Evolutionary conservation across 441 rosid species (phyloP).

Genomic region (Melastoma candidum): DNA sequence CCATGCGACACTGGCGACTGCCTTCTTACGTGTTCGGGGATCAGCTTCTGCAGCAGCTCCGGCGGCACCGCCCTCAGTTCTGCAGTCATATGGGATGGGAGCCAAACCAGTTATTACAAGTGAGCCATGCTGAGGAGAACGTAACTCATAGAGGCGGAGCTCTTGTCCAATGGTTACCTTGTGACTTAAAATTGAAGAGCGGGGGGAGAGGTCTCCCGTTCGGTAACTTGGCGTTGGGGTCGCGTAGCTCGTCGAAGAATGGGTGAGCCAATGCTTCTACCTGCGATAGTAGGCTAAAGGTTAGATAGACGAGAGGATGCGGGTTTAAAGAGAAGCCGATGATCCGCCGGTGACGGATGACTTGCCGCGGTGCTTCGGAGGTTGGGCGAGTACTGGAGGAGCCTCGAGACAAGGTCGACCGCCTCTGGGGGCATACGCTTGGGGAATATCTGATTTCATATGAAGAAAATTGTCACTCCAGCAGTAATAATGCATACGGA

Average conservation of each 20-base stretch:
- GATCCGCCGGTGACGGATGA: slow-evolving; percentile 1
- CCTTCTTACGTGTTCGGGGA: slow-evolving; percentile 6
- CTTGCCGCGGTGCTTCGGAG: slow-evolving; percentile 90
- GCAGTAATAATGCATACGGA: not conserved
- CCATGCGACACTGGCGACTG: not conserved
- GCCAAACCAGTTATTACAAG: not conserved
- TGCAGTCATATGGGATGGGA: not conserved
- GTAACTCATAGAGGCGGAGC: not conserved
- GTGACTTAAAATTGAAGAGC: slow-evolving; percentile 71
- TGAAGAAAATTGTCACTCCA: not conserved
- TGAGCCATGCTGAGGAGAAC: not conserved
- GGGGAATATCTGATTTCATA: slow-evolving; percentile 54
- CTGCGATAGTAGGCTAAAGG: slow-evolving; percentile 21
- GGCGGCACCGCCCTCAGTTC: slow-evolving; percentile 3
- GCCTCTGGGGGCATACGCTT: slow-evolving; percentile 27
- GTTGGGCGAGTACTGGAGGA: slow-evolving; percentile 89
- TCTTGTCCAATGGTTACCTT: slow-evolving; percentile 30
- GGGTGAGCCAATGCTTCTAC: slow-evolving; percentile 80
- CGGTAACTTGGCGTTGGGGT: slow-evolving; percentile 60
- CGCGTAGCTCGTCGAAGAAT: slow-evolving; percentile 88
- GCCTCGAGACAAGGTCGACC: slow-evolving; percentile 84
- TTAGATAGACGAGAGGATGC: not conserved
- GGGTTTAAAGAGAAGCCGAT: not conserved
- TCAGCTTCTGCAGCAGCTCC: slow-evolving; percentile 11
- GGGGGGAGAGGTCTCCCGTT: slow-evolving; percentile 92